phyloP scores from a whole-genome alignment of 2,329 filamentous ascomycete genomes.

The Hypoxylon sp. region DNA sequence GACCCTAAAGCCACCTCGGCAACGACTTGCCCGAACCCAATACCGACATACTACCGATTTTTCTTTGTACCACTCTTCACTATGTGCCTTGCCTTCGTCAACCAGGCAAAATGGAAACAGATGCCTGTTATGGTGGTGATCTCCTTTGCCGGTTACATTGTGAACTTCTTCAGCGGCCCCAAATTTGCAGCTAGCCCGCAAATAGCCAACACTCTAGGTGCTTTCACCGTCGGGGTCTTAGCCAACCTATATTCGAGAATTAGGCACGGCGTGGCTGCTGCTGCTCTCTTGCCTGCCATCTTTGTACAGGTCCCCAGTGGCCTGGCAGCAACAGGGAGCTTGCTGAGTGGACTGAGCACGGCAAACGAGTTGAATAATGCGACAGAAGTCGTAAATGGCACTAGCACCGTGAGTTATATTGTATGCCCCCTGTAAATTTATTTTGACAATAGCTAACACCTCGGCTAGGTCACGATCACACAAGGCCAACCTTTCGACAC shows the following conservation, averaged over 20 bases:
- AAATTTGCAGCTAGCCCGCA: conserved; percentile 79
- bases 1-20: conserved; percentile 57
- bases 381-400: conserved; percentile 55
- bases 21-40: conserved; percentile 52
- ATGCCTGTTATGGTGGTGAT: conserved; percentile 83
- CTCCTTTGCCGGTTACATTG: conserved; percentile 79
- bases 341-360: conserved; percentile 62
- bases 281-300: conserved; percentile 64
- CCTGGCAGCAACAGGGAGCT: conserved; percentile 62
- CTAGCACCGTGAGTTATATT: conserved; percentile 48
- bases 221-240: conserved; percentile 80
- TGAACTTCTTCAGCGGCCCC: conserved; percentile 79
- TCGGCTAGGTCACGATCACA: conserved; percentile 45
- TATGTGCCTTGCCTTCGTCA: conserved; percentile 80
- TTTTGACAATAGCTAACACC: conserved; percentile 30
- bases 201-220: conserved; percentile 82
- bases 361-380: conserved; percentile 63
- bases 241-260: conserved; percentile 82
- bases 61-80: conserved; percentile 82
- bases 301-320: conserved; percentile 66
- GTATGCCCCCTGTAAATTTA: not conserved
- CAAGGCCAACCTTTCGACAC: conserved; percentile 56
- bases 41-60: conserved; percentile 67
- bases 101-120: conserved; percentile 86
- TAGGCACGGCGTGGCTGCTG: conserved; percentile 66